phyloP scores from a whole-genome alignment of 257 asterid species.

The Solanum arcanum region DNA sequence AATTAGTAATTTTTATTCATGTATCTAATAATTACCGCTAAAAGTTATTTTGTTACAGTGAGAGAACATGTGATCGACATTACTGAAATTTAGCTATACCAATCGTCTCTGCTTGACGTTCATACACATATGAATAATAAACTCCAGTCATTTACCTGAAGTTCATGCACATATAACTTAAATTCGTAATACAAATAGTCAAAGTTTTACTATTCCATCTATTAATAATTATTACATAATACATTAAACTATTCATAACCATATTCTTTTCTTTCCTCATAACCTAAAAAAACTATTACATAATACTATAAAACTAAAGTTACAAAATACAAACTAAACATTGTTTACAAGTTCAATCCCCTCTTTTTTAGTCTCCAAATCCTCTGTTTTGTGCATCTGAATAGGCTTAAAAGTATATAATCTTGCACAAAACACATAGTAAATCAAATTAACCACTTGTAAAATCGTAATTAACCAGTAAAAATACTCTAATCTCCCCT shows the following conservation, averaged over 20 bases:
- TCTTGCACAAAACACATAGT: conserved; percentile 62
- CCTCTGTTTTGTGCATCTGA: conserved; percentile 10
- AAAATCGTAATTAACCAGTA: conserved; percentile 66
- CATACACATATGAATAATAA: not conserved
- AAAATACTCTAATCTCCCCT: conserved; percentile 68
- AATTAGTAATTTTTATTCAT: too few relatives aligned
- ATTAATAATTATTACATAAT: too few relatives aligned
- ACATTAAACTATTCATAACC: not conserved
- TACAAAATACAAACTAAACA: conserved; percentile 9
- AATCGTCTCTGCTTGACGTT: not conserved
- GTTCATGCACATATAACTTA: not conserved
- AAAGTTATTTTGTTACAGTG: too few relatives aligned
- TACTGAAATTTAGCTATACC: not conserved
- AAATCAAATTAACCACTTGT: conserved; percentile 55
- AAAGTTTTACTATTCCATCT: not conserved
- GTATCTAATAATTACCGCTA: too few relatives aligned
- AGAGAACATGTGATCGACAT: not conserved
- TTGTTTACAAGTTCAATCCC: conserved; percentile 25
- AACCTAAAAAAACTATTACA: not conserved
- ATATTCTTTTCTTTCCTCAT: not conserved
- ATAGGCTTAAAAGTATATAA: conserved; percentile 65
- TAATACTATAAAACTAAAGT: not conserved
- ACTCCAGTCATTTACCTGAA: too few relatives aligned
- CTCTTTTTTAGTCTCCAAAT: conserved; percentile 1
- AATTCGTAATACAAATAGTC: not conserved